Evolutionary conservation across 129 eudicot species (phyloP), one percentile per base, ranked within the genome.

Genomic region (Chrysanthemum seticuspe): DNA sequence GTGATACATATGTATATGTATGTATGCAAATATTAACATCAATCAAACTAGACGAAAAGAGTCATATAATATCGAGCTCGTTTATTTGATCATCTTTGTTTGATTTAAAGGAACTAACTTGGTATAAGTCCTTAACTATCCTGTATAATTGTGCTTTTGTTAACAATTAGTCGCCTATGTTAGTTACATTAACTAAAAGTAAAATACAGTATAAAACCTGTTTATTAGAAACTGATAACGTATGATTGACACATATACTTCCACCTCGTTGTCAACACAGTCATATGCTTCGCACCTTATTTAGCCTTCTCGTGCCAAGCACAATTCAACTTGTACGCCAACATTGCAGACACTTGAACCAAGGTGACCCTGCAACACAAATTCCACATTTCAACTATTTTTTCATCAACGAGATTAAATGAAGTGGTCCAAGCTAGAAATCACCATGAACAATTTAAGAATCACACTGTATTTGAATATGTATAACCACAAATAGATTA

Each of bases 401-500:
- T 36, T 59, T 59, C 47, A 1, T 40, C 47, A 6, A 8, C 45
- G 45, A 40, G 10, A 40, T 40, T 40, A 40, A 0, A 40, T 0
- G 8, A 40, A 5, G 47, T 40, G 47, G 47, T 6, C 47, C 45
- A 36, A 36, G 45, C 45, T 36, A 36, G 45, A 36, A 36, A 36
- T 36, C 45, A 36, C 21, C 34, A 58, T 19, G 14, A 16, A 16
- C 31, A 58, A 19, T 29, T 58, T 29, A 55, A 16, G 61, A 1
- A 55, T 15, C 61, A 55, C 19, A 55, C 15, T n/a, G 27, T 27
- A 27, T 11, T 56, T 56, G 29, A 56, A 56, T 15, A 9, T 56
- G 16, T 55, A n/a, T 55, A 56, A 19, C 62, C 13, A 27, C 62
- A 36, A 36, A 36, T 34, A 36, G 62, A 72, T 72, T 68, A 78